These are phyloP conservation scores for Monosporozyma yasuniensis DNA, from an alignment of 805 yeast species.

Conservation along the genomic window DNA sequence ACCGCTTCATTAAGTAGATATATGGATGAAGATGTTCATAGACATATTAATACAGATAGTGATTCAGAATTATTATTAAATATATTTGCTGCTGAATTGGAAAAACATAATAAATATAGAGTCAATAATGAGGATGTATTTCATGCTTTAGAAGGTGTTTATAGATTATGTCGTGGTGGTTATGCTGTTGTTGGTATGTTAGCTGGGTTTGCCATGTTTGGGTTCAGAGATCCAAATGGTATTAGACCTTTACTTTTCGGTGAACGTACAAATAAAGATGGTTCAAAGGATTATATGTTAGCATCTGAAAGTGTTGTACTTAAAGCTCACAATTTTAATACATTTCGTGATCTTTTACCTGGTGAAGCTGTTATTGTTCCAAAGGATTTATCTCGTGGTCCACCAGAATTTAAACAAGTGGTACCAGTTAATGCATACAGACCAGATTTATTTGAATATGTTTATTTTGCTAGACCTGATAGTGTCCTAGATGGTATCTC, in stretches of 20 bases:
- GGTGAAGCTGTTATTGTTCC: constrained; percentile 96
- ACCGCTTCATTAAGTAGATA: constrained; percentile 65
- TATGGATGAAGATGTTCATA: constrained; percentile 88
- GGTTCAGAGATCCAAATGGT: constrained; percentile 96
- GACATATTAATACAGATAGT: constrained; percentile 95
- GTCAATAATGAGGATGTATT: constrained; percentile 86
- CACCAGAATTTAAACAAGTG: constrained; percentile 79
- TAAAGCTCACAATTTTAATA: constrained; percentile 79
- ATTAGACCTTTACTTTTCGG: constrained; percentile 87
- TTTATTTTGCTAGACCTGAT: constrained; percentile 96
- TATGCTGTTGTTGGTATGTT: constrained; percentile 91
- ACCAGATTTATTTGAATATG: constrained; percentile 95
- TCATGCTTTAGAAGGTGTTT: constrained; percentile 76
- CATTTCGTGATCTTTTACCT: constrained; percentile 75
- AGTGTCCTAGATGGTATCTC: constrained; percentile 94
- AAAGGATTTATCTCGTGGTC: constrained; percentile 46
- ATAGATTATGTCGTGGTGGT: constrained; percentile 82
- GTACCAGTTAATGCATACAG: constrained; percentile 70
- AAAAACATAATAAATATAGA: constrained; percentile 84
- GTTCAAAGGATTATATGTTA: constrained; percentile 78
- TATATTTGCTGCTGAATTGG: constrained; percentile 85
- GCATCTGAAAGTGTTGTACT: constrained; percentile 93
- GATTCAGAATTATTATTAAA: constrained; percentile 88
- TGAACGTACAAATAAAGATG: constrained; percentile 62
- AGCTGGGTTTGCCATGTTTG: constrained; percentile 92